phyloP scores from a whole-genome alignment of 306 rosid genomes.

The Biancaea sappan region DNA sequence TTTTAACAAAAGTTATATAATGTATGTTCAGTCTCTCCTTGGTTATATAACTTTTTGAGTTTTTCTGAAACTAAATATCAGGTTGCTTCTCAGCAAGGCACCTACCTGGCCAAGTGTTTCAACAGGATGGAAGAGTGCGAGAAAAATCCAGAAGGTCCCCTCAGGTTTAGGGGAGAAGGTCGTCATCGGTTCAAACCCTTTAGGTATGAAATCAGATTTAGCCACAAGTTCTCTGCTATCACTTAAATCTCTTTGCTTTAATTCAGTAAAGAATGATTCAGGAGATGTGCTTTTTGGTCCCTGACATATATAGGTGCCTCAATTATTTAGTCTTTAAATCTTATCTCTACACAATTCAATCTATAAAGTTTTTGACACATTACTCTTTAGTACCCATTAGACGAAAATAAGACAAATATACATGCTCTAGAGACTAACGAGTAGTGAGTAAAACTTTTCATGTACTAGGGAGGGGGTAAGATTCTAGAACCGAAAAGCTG shows the following conservation, averaged over 20 bases:
- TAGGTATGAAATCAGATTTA: constrained; percentile 51
- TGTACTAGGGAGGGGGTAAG: too few species aligned
- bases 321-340: too few species aligned
- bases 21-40: background rate
- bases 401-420: too few species aligned
- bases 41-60: constrained; percentile 20
- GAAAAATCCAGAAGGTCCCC: constrained; percentile 86
- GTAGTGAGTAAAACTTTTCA: too few species aligned
- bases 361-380: too few species aligned
- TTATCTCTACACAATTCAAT: too few species aligned
- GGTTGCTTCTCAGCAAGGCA: constrained; percentile 98
- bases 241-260: constrained; percentile 11
- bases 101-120: constrained; percentile 83
- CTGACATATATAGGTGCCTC: too few species aligned
- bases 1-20: constrained; percentile 2
- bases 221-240: constrained; percentile 4
- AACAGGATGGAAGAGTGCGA: constrained; percentile 85
- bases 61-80: constrained; percentile 40
- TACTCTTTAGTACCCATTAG: too few species aligned
- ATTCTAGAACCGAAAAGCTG: too few species aligned
- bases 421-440: too few species aligned
- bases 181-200: constrained; percentile 95
- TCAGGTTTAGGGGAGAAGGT: constrained; percentile 88
- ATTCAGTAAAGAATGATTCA: constrained; percentile 18
- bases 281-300: too few species aligned